phyloP scores from a whole-genome alignment of 1,284 basidiomycete species.

The Sphagnurus paluster region DNA sequence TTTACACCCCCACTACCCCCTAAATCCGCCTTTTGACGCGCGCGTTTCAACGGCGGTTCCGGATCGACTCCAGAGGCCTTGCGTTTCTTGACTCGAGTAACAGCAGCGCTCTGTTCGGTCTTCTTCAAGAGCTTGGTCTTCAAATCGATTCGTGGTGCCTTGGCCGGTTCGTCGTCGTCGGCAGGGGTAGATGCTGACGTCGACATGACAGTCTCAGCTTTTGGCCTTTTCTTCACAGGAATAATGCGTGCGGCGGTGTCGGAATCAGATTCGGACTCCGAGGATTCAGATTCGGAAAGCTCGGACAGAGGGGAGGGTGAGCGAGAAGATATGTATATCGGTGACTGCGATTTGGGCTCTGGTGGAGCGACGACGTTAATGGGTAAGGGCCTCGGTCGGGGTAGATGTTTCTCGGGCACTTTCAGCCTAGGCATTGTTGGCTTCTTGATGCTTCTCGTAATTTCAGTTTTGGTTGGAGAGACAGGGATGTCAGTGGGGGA shows the following conservation, averaged over 20 bases:
- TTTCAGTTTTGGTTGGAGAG: neutral
- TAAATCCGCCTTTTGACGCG: slow-evolving; percentile 11
- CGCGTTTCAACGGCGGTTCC: slow-evolving; percentile 33
- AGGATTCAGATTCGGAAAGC: slow-evolving; percentile 1
- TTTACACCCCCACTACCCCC: neutral
- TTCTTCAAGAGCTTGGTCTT: slow-evolving; percentile 10
- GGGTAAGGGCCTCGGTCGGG: neutral
- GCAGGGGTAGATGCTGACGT: neutral
- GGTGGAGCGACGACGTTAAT: too few species aligned
- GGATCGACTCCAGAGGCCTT: slow-evolving; percentile 20
- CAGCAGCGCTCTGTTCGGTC: slow-evolving; percentile 18
- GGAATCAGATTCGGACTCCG: slow-evolving; percentile 8
- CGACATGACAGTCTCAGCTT: neutral
- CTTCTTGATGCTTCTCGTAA: neutral
- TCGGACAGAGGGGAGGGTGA: slow-evolving; percentile 17
- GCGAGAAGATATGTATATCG: slow-evolving; percentile 18
- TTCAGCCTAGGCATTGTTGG: neutral
- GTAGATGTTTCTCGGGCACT: neutral
- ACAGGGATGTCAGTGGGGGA: neutral
- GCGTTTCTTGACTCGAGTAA: slow-evolving; percentile 30
- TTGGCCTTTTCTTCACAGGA: slow-evolving; percentile 13
- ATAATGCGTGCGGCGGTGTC: slow-evolving; percentile 7
- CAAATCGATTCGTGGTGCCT: slow-evolving; percentile 6
- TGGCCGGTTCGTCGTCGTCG: neutral
- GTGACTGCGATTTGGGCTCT: too few species aligned